A percentile compares a stretch with the other conserved stretches of the same genome.
Evolutionary conservation across 306 rosid species (phyloP).

Genomic region (Rosa persica): DNA sequence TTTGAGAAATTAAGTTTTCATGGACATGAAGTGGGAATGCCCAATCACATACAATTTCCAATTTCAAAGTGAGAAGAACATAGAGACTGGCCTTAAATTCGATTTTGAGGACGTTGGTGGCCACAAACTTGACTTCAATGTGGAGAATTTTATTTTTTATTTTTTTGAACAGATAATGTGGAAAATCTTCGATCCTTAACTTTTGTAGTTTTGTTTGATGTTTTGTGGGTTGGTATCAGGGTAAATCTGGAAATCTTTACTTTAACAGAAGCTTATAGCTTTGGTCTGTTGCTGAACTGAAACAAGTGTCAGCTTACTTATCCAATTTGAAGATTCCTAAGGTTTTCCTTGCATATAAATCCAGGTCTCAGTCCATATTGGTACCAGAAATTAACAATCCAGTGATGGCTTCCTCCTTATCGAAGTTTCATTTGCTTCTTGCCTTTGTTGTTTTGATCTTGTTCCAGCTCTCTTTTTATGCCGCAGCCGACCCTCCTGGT

Average conservation of each 20-base stretch:
- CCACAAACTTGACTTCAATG: not conserved
- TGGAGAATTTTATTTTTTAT: too few relatives aligned
- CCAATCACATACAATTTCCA: too few relatives aligned
- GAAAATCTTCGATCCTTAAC: not conserved
- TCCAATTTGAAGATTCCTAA: too few relatives aligned
- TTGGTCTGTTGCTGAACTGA: not conserved
- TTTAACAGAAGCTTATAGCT: not conserved
- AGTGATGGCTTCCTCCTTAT: slow-evolving; percentile 1
- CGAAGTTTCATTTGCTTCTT: not conserved
- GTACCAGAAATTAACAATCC: not conserved
- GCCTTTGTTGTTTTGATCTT: not conserved
- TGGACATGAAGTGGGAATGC: too few relatives aligned
- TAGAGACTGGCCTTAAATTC: not conserved
- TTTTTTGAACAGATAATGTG: too few relatives aligned
- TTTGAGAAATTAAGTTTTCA: too few relatives aligned
- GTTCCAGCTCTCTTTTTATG: not conserved
- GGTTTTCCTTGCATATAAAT: not conserved
- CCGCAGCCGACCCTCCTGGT: not conserved
- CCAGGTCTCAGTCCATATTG: not conserved
- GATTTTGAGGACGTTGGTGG: not conserved
- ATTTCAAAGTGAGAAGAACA: too few relatives aligned
- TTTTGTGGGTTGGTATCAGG: not conserved
- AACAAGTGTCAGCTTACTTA: not conserved
- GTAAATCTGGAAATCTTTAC: not conserved
- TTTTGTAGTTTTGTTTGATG: not conserved